These are phyloP conservation scores for Hypsizygus ulmarius DNA, from an alignment of 1,284 basidiomycete genomes.

Conservation along the genomic window DNA sequence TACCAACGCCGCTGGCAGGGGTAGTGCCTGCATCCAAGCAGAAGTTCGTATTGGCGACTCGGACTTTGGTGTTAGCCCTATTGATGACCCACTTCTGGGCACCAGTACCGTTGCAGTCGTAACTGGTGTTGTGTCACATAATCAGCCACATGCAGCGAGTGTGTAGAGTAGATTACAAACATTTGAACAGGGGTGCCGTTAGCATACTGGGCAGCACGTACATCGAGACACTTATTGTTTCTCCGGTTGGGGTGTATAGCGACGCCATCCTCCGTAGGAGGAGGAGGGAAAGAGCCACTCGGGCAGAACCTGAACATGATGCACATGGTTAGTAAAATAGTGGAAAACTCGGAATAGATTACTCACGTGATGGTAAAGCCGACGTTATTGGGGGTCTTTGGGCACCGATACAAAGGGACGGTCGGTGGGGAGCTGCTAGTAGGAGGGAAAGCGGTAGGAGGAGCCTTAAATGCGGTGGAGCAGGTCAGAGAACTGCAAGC, in stretches of 20 bases:
- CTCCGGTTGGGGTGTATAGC: constrained; percentile 26
- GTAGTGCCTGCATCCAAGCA: constrained; percentile 31
- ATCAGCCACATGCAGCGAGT: background rate
- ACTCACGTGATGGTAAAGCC: constrained; percentile 16
- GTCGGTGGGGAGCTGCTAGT: constrained; percentile 3
- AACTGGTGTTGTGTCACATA: constrained; percentile 21
- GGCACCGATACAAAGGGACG: constrained; percentile 16
- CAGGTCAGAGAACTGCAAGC: background rate
- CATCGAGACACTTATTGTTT: constrained; percentile 32
- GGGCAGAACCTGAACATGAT: constrained; percentile 3
- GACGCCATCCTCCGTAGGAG: background rate
- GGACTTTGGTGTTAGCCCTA: constrained; percentile 24
- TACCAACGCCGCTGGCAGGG: constrained; percentile 11
- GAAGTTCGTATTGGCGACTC: constrained; percentile 25
- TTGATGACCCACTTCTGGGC: constrained; percentile 29
- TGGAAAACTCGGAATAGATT: too few relatives aligned
- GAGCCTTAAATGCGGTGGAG: background rate
- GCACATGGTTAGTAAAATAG: too few relatives aligned
- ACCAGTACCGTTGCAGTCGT: constrained; percentile 28
- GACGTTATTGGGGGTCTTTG: background rate
- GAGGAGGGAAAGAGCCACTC: constrained; percentile 3
- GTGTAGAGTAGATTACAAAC: constrained; percentile 16
- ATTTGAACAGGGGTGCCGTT: constrained; percentile 36
- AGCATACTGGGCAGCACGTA: constrained; percentile 27
- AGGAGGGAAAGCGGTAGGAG: constrained; percentile 1